A percentile compares a stretch with the other conserved stretches of the same genome.
These are phyloP conservation scores for Naematelia encephala DNA, from an alignment of 768 basidiomycete species.

Conservation along the genomic window DNA sequence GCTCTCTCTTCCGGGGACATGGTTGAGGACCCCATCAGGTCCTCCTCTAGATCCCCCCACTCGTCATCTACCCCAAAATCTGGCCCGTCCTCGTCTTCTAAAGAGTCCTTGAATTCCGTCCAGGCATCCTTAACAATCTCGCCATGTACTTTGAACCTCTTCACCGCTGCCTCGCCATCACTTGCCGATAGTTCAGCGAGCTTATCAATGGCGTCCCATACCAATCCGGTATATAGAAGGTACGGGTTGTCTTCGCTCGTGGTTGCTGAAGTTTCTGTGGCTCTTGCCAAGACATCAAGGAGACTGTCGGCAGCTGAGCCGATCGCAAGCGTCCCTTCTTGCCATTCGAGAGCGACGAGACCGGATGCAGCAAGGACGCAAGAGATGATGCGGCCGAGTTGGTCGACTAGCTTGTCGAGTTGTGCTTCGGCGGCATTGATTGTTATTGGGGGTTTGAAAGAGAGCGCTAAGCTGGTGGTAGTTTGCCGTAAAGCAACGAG, in stretches of 20 bases:
- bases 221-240: constrained; percentile 31
- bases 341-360: constrained; percentile 34
- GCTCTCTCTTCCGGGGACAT: constrained; percentile 20
- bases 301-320: constrained; percentile 14
- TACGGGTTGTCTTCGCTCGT: constrained; percentile 16
- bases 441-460: constrained; percentile 42
- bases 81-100: constrained; percentile 20
- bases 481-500: constrained; percentile 23
- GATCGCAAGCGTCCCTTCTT: constrained; percentile 16
- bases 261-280: background rate
- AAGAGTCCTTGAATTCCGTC: constrained; percentile 39
- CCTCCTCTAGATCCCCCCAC: constrained; percentile 24
- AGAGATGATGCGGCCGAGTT: constrained; percentile 17
- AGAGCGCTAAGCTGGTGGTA: constrained; percentile 30
- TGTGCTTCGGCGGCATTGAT: constrained; percentile 27
- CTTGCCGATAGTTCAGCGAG: constrained; percentile 14
- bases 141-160: constrained; percentile 28
- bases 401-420: constrained; percentile 28
- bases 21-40: constrained; percentile 15
- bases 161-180: constrained; percentile 21
- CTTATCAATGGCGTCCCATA: constrained; percentile 39
- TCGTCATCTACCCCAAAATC: constrained; percentile 18
- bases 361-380: constrained; percentile 25
- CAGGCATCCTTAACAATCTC: constrained; percentile 41
- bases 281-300: constrained; percentile 12